Base-by-base conservation (phyloP, 1,284 basidiomycete species). In the Sparassis latifolia region DNA sequence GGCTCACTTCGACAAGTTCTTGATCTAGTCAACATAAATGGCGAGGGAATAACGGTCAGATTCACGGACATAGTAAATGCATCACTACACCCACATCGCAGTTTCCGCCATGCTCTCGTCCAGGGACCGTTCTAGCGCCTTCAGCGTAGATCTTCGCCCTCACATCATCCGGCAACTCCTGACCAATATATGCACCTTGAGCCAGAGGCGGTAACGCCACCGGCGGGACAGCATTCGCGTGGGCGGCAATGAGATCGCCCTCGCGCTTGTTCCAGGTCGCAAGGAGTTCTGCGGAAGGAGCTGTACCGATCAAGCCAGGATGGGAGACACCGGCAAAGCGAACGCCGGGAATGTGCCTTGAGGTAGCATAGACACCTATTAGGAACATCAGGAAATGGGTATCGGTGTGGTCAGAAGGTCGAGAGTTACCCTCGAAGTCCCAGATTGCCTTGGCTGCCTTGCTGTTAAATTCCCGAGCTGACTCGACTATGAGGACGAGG, bases 101-200 rank as follows among this genome's bases (percentile, higher is more conserved):
- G 58, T 90, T 90, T 29, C 87, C 86, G n/a, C 87, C 87, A 63
- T 89, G 85, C 64, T 89, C 86, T 29, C 86, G 66, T n/a, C 82
- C 84, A 4, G 87, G 87, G 45, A 88, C 73, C 0, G 88, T 91
- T 52, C 88, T 73, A 31, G 87, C 86, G 12, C 88, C 88, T 58
- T 90, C 86, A 33, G 60, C 62, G 12, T 75, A 73, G 54, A 91
- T 81, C 69, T 77, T 83, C 55, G 76, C 68, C 51, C 66, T 63
- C 1, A 84, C 62, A 1, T 75, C 71, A 2, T 69, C 63, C 10
- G 70, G 59, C 5, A 89, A 51, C 42, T 85, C 75, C 59, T 84
- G 81, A 0, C 88, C 88, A 5, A 91, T 78, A 60, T 90, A 84
- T 4, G 83, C 80, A 2, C 85, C 85, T 30, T 63, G 70, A 0